Percentiles rank a stretch among this genome's conserved stretches.
phyloP scores from a whole-genome alignment of 495 filamentous ascomycete genomes.

The Aspergillus campestris region DNA sequence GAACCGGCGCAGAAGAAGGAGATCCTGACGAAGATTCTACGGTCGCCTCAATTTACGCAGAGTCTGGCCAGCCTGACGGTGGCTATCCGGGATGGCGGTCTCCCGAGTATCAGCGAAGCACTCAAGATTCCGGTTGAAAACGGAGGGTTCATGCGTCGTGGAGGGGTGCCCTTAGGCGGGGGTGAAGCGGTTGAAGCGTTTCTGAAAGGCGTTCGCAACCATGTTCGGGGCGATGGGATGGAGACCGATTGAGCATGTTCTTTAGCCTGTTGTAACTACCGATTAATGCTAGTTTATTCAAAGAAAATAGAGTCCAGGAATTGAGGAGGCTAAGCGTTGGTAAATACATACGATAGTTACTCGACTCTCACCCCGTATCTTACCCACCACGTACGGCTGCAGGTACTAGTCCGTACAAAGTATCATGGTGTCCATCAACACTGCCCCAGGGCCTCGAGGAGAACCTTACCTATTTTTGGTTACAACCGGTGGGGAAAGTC shows the following conservation, averaged over 20 bases:
- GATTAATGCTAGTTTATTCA: background rate
- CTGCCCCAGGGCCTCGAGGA: no score
- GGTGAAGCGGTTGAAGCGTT: slow-evolving; percentile 87
- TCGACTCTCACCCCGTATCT: no score
- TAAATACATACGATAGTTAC: no score
- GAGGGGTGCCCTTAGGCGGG: slow-evolving; percentile 75
- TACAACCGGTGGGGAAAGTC: no score
- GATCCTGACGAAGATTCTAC: slow-evolving; percentile 73
- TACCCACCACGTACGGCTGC: no score
- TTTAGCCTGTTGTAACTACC: background rate
- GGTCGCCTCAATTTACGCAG: slow-evolving; percentile 85
- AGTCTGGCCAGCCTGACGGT: slow-evolving; percentile 74
- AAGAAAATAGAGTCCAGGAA: no score
- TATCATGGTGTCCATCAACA: no score
- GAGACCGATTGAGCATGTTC: slow-evolving; percentile 35
- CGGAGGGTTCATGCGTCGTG: slow-evolving; percentile 64
- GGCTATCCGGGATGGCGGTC: slow-evolving; percentile 84
- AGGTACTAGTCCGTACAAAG: no score
- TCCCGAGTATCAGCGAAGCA: slow-evolving; percentile 83
- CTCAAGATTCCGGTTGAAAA: slow-evolving; percentile 70
- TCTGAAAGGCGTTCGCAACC: slow-evolving; percentile 74
- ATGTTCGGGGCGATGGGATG: slow-evolving; percentile 44
- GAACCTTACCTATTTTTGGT: no score
- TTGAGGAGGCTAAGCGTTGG: no score
- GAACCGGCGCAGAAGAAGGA: slow-evolving; percentile 70